Evolutionary conservation across 2,329 filamentous ascomycete species (phyloP).

Genomic region (Alternaria postmessia): DNA sequence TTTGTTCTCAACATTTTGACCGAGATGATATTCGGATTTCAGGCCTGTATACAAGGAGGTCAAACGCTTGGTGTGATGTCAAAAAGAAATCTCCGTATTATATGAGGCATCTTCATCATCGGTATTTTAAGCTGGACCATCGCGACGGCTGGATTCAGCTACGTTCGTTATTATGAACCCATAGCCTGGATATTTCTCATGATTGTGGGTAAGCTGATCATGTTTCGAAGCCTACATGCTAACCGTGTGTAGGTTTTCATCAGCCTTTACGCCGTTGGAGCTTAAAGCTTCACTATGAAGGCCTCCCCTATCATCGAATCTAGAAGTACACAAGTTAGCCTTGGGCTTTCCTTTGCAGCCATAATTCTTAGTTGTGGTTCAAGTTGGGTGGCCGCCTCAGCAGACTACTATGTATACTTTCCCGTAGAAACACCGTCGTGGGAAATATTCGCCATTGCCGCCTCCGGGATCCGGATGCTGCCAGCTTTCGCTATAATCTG

Average conservation of each 20-base stretch:
- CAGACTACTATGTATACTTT: background rate
- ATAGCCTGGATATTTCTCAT: background rate
- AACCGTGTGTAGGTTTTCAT: background rate
- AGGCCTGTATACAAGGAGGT: no score
- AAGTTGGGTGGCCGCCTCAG: background rate
- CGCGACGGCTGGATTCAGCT: no score
- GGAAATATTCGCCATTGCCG: background rate
- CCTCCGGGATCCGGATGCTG: background rate
- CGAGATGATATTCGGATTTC: no score
- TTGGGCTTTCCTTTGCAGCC: background rate
- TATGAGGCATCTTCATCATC: background rate
- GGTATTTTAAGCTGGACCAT: no score
- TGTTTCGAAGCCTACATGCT: background rate
- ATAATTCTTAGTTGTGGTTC: background rate
- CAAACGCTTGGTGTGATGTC: no score
- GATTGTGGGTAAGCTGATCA: background rate
- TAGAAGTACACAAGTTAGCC: background rate
- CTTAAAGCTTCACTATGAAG: background rate
- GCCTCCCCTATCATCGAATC: background rate
- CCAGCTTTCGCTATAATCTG: background rate
- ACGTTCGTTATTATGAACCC: no score
- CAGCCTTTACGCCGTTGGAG: background rate
- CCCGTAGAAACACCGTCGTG: background rate
- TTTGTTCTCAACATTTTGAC: no score
- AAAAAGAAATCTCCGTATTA: background rate